A percentile compares a stretch with the other conserved stretches of the same genome.
Evolutionary conservation across 2,329 filamentous ascomycete genomes (phyloP).

Genomic region (Stagonosporopsis tanaceti): DNA sequence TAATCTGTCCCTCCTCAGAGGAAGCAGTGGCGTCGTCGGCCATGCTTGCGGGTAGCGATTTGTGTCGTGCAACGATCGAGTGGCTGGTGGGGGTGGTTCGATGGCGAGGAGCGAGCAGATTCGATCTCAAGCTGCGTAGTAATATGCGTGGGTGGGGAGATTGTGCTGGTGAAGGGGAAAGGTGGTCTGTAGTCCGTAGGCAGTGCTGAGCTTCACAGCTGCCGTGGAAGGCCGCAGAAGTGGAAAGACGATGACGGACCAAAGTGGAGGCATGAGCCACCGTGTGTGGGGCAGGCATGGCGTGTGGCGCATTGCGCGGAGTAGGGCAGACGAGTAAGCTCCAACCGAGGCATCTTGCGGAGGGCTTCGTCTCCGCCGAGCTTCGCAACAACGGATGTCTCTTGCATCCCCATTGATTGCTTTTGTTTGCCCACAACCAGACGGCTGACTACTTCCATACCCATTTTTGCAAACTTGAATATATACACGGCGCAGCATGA

Average conservation of each 20-base stretch:
- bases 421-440: neutral
- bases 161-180: constrained; percentile 3
- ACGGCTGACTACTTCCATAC: neutral
- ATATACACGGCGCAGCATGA: constrained; percentile 60
- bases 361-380: constrained; percentile 11
- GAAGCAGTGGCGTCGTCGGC: constrained; percentile 66
- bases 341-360: constrained; percentile 29
- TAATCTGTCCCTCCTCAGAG: constrained; percentile 77
- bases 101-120: neutral
- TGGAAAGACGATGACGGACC: constrained; percentile 13
- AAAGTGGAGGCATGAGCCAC: constrained; percentile 23
- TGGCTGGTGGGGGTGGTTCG: constrained; percentile 4
- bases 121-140: constrained; percentile 2
- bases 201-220: constrained; percentile 23
- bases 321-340: constrained; percentile 19
- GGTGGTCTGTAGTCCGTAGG: neutral
- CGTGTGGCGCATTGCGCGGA: constrained; percentile 12
- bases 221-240: constrained; percentile 43
- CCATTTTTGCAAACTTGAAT: neutral
- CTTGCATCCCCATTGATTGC: neutral
- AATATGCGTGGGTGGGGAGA: constrained; percentile 14
- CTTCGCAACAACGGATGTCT: constrained; percentile 5
- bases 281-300: constrained; percentile 20
- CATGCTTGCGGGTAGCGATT: constrained; percentile 56
- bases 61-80: constrained; percentile 8